phyloP scores from a whole-genome alignment of 2,329 filamentous ascomycete genomes.

The Arthroderma sp. region DNA sequence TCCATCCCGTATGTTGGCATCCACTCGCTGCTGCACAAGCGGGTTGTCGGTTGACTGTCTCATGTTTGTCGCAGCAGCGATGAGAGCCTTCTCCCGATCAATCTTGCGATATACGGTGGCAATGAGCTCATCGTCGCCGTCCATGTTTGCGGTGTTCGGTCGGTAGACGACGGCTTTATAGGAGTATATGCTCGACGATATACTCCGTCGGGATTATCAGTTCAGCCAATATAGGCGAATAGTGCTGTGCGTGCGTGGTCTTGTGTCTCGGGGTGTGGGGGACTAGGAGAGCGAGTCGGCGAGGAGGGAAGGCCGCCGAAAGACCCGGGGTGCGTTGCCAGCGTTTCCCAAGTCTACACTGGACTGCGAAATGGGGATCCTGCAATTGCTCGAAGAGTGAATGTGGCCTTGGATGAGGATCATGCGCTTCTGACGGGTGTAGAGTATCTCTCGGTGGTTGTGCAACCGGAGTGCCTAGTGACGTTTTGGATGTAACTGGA shows the following conservation, averaged over 20 bases:
- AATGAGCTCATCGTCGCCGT: conserved; percentile 50
- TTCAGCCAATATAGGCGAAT: neutral
- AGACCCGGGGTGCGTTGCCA: neutral
- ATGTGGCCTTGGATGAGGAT: neutral
- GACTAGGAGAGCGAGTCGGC: neutral
- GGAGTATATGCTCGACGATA: neutral
- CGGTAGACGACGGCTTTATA: neutral
- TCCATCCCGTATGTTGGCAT: conserved; percentile 88
- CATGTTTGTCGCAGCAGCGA: conserved; percentile 90
- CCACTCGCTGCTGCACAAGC: conserved; percentile 75
- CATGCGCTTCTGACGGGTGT: neutral
- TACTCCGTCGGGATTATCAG: neutral
- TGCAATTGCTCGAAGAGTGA: neutral
- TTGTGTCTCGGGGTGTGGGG: neutral
- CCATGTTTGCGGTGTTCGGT: conserved; percentile 33
- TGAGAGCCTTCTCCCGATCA: conserved; percentile 88
- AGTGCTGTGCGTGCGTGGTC: neutral
- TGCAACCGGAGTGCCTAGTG: neutral
- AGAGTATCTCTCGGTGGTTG: neutral
- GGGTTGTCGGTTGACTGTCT: conserved; percentile 92
- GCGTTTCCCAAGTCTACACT: neutral
- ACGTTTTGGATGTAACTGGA: conserved; percentile 1
- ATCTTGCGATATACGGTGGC: conserved; percentile 92
- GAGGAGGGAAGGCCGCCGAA: neutral
- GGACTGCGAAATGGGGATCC: neutral